Conservation (phyloP, 2,329 filamentous ascomycete species). For the Colletotrichum gloeosporioides region DNA sequence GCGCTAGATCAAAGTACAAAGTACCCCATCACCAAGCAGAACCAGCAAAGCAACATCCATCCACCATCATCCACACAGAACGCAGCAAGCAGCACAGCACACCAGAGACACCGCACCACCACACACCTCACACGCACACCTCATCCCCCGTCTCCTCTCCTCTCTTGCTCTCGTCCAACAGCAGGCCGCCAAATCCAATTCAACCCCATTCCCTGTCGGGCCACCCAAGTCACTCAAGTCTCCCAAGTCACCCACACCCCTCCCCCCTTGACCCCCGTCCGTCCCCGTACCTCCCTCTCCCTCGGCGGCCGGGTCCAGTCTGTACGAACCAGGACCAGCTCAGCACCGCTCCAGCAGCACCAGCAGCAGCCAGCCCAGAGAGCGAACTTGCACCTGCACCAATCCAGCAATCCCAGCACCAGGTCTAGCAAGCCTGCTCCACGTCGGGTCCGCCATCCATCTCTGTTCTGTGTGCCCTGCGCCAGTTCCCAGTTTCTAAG, state of each 20-base stretch:
- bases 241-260: slow-evolving; percentile 14
- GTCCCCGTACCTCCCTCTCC: slow-evolving; percentile 12
- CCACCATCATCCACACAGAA: not conserved
- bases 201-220: slow-evolving; percentile 12
- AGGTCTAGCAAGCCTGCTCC: slow-evolving; percentile 6
- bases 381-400: not conserved
- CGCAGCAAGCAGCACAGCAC: not conserved
- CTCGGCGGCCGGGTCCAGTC: slow-evolving; percentile 8
- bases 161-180: not conserved
- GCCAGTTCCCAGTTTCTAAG: slow-evolving; percentile 17
- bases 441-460: slow-evolving; percentile 6
- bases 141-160: not conserved
- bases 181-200: slow-evolving; percentile 8
- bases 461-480: slow-evolving; percentile 13
- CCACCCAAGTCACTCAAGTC: slow-evolving; percentile 12
- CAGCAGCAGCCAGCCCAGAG: not conserved
- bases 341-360: not conserved
- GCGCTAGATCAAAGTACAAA: not conserved
- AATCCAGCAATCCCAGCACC: not conserved
- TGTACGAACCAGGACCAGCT: not conserved
- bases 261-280: not conserved
- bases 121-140: not conserved
- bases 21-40: not conserved
- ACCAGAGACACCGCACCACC: not conserved
- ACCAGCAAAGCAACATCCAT: not conserved